Conservation (phyloP, 2,329 filamentous ascomycete genomes). For the Claviceps purpurea region DNA sequence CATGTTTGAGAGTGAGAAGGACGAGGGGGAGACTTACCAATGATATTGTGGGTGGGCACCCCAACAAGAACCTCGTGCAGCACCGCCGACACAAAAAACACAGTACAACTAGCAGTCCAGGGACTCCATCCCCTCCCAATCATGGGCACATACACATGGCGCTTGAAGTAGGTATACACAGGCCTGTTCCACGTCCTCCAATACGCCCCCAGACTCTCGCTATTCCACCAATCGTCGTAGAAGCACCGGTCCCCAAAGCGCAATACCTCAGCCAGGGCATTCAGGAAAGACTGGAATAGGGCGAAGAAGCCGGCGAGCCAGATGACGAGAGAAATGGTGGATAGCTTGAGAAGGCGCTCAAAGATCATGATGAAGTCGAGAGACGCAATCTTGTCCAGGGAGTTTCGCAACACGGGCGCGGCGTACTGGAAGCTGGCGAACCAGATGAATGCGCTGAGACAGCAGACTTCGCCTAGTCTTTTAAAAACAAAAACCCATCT, state of each 20-base stretch:
- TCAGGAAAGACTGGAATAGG: constrained; percentile 83
- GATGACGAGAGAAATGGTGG: constrained; percentile 87
- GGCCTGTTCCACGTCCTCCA: constrained; percentile 98
- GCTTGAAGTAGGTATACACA: constrained; percentile 90
- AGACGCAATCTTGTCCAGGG: constrained; percentile 70
- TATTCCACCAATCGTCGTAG: constrained; percentile 98
- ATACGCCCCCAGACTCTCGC: constrained; percentile 69
- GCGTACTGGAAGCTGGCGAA: constrained; percentile 90
- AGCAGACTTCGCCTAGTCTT: constrained; percentile 62
- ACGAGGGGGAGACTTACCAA: constrained; percentile 41
- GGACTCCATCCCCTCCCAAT: constrained; percentile 71
- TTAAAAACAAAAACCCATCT: constrained; percentile 83
- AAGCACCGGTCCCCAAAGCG: constrained; percentile 87
- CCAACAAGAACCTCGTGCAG: constrained; percentile 89
- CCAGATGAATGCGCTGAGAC: constrained; percentile 84
- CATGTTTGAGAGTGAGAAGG: background rate
- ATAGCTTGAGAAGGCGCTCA: constrained; percentile 86
- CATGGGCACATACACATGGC: constrained; percentile 83
- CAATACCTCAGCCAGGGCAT: constrained; percentile 81
- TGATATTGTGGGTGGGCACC: constrained; percentile 85
- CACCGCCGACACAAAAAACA: constrained; percentile 79
- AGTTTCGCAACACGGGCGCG: constrained; percentile 77
- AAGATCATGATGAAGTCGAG: constrained; percentile 70
- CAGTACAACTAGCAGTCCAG: constrained; percentile 56
- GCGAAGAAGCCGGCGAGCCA: constrained; percentile 98